Evolutionary conservation across 2,329 filamentous ascomycete genomes (phyloP).

Genomic region (Eutypella sp.): DNA sequence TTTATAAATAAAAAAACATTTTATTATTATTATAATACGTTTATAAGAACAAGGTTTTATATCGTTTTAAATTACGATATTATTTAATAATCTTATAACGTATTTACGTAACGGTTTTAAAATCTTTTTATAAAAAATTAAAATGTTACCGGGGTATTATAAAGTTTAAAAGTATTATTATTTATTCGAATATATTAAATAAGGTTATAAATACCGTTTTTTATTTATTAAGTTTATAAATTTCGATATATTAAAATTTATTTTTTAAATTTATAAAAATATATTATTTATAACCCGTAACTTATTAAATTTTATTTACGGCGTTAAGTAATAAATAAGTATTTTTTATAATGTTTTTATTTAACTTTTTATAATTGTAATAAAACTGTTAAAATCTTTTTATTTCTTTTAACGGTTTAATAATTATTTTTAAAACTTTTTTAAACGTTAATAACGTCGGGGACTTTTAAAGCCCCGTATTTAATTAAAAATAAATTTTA

Average conservation of each 20-base stretch:
- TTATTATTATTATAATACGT: not conserved
- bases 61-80: not conserved
- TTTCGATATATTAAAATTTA: slow-evolving; percentile 1
- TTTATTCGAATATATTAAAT: not conserved
- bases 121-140: not conserved
- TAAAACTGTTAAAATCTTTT: not conserved
- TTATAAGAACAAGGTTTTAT: not conserved
- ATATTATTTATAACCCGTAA: not conserved
- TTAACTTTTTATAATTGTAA: not conserved
- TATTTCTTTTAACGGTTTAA: no score
- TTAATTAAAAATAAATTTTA: no score
- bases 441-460: not conserved
- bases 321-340: not conserved
- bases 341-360: not conserved
- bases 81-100: not conserved
- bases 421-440: not conserved
- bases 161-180: not conserved
- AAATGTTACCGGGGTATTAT: not conserved
- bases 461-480: not conserved
- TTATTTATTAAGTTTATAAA: not conserved
- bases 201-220: no score
- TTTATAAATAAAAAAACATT: slow-evolving; percentile 1
- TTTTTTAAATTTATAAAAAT: not conserved
- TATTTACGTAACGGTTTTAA: not conserved
- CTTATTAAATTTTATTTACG: not conserved